Conservation (phyloP, 768 basidiomycete genomes). For the Termitomyces sp. region DNA sequence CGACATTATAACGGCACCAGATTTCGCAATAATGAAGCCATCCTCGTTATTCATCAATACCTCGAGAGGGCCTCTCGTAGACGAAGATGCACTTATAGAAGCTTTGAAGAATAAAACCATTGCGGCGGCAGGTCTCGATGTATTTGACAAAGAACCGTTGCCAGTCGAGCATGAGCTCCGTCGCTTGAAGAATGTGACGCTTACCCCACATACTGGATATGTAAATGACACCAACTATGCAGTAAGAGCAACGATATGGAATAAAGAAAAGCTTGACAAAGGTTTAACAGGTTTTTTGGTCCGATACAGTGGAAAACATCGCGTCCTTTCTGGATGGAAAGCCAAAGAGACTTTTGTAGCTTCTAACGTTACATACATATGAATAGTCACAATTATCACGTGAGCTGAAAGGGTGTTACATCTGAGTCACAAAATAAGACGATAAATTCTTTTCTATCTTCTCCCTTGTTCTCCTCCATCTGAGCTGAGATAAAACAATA, state of each 20-base stretch:
- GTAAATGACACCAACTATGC: conserved; percentile 45
- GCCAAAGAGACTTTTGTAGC: conserved; percentile 7
- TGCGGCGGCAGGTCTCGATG: conserved; percentile 59
- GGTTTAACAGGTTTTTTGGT: conserved; percentile 38
- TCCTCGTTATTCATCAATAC: conserved; percentile 63
- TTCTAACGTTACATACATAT: neutral
- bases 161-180: conserved; percentile 51
- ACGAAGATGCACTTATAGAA: conserved; percentile 49
- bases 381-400: conserved; percentile 23
- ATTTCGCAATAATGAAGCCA: conserved; percentile 50
- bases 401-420: conserved; percentile 22
- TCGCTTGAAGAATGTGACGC: conserved; percentile 44
- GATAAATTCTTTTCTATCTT: conserved; percentile 24
- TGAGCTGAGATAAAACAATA: conserved; percentile 17
- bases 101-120: conserved; percentile 40
- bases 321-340: conserved; percentile 45
- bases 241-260: conserved; percentile 20
- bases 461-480: conserved; percentile 19
- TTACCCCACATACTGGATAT: conserved; percentile 62
- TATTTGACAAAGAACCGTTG: conserved; percentile 63
- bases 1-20: conserved; percentile 39
- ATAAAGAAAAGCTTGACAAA: neutral
- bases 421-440: conserved; percentile 17
- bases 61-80: conserved; percentile 58
- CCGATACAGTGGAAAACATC: conserved; percentile 55